Conservation (phyloP, 2,329 filamentous ascomycete genomes). For the Fusarium sp. region DNA sequence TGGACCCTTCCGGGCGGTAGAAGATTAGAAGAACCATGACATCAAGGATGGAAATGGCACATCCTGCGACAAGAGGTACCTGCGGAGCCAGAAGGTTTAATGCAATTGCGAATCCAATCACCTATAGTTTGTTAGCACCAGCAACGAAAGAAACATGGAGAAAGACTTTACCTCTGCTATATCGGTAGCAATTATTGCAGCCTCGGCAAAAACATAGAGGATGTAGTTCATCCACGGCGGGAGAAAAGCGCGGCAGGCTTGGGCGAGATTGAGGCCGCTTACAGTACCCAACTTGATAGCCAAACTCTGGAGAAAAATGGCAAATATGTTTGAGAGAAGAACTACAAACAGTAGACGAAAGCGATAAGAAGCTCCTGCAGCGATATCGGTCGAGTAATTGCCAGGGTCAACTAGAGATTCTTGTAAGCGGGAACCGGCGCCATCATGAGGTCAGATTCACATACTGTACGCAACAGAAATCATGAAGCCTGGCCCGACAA, state of each 20-base stretch:
- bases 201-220: constrained; percentile 73
- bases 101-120: constrained; percentile 78
- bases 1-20: constrained; percentile 69
- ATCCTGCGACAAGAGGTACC: constrained; percentile 75
- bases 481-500: constrained; percentile 12
- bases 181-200: constrained; percentile 78
- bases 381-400: constrained; percentile 16
- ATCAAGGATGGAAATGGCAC: constrained; percentile 75
- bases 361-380: constrained; percentile 6
- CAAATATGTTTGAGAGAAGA: constrained; percentile 64
- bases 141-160: not conserved
- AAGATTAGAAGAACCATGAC: constrained; percentile 76
- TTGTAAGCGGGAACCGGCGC: not conserved
- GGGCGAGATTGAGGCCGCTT: constrained; percentile 74
- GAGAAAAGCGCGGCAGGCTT: constrained; percentile 73
- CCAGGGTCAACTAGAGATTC: constrained; percentile 2
- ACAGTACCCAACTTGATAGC: constrained; percentile 77
- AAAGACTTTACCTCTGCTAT: constrained; percentile 65
- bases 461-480: constrained; percentile 14
- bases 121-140: constrained; percentile 48
- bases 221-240: constrained; percentile 73
- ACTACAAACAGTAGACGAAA: constrained; percentile 14
- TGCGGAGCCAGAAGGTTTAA: constrained; percentile 73
- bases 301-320: constrained; percentile 76
- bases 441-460: not conserved